A percentile compares a stretch with the other conserved stretches of the same genome.
These are phyloP conservation scores for Echeveria elegans DNA, from an alignment of 164 flowering plant species.

Conservation along the genomic window DNA sequence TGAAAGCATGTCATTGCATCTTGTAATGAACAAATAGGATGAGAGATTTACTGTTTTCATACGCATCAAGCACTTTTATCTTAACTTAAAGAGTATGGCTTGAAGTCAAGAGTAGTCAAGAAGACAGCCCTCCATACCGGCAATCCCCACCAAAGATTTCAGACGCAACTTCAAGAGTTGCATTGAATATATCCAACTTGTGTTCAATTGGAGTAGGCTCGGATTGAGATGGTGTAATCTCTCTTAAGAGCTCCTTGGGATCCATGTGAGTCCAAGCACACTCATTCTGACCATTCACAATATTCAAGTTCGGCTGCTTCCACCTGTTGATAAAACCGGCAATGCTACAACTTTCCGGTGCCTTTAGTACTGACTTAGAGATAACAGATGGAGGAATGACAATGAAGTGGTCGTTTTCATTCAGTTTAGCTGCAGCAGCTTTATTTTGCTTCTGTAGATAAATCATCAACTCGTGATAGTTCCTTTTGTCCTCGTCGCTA, in stretches of 20 bases:
- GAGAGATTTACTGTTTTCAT: no score
- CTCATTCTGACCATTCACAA: background rate
- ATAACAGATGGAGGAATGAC: slow-evolving; percentile 92
- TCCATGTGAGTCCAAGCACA: background rate
- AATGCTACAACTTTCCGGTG: slow-evolving; percentile 79
- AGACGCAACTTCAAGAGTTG: background rate
- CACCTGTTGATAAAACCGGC: slow-evolving; percentile 75
- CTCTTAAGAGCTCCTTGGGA: background rate
- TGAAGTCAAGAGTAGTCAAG: no score
- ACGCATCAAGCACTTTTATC: no score
- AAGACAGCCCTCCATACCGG: no score
- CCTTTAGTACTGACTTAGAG: slow-evolving; percentile 81
- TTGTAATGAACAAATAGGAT: no score
- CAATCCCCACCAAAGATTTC: background rate
- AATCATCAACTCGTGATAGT: slow-evolving; percentile 77
- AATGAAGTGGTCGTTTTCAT: slow-evolving; percentile 70
- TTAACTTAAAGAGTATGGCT: no score
- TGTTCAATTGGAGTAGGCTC: background rate
- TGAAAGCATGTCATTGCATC: background rate
- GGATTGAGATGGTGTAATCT: background rate
- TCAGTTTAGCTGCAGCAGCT: slow-evolving; percentile 86
- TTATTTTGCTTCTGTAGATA: slow-evolving; percentile 78
- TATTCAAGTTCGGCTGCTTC: slow-evolving; percentile 24
- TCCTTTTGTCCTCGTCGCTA: slow-evolving; percentile 61
- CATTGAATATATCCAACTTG: background rate